Evolutionary conservation across 108 stramenopile genomes (phyloP).

Genomic region (Tribonema minus): DNA sequence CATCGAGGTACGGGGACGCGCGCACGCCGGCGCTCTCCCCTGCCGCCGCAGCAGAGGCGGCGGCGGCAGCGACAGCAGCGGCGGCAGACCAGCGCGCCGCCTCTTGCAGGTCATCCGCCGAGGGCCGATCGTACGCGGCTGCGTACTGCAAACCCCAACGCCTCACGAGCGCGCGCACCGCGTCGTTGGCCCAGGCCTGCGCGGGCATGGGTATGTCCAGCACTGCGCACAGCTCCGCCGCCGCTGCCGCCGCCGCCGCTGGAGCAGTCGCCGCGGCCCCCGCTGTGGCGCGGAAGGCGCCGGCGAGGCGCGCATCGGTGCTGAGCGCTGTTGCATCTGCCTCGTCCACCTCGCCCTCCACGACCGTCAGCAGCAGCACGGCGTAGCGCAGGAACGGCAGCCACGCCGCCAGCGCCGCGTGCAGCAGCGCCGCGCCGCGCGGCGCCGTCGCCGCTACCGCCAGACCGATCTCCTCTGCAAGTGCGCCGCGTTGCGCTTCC

Average conservation of each 20-base stretch:
- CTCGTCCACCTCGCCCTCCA: neutral
- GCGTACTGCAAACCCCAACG: slow-evolving; percentile 3
- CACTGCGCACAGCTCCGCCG: slow-evolving; percentile 16
- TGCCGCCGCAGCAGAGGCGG: neutral
- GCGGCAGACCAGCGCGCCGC: neutral
- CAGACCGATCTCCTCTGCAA: slow-evolving; percentile 6
- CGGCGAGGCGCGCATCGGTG: no score
- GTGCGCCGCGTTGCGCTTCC: neutral
- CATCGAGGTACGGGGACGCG: neutral
- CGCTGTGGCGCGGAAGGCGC: neutral
- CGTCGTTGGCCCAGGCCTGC: neutral
- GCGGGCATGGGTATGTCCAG: neutral
- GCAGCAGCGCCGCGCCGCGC: neutral
- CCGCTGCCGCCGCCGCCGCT: neutral
- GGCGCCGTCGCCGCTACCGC: slow-evolving; percentile 15
- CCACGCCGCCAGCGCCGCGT: slow-evolving; percentile 4
- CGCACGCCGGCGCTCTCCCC: neutral
- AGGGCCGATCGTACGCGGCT: neutral
- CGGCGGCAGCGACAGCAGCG: neutral
- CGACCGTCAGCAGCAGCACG: neutral
- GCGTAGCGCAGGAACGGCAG: slow-evolving; percentile 15
- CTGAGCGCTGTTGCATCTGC: no score
- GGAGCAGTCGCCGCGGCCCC: neutral
- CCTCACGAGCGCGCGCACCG: neutral
- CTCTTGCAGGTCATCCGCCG: no score